Evolutionary conservation across 805 yeast species (phyloP), one percentile per base, ranked within the genome.

Genomic region (Kluyveromyces dobzhanskii): DNA sequence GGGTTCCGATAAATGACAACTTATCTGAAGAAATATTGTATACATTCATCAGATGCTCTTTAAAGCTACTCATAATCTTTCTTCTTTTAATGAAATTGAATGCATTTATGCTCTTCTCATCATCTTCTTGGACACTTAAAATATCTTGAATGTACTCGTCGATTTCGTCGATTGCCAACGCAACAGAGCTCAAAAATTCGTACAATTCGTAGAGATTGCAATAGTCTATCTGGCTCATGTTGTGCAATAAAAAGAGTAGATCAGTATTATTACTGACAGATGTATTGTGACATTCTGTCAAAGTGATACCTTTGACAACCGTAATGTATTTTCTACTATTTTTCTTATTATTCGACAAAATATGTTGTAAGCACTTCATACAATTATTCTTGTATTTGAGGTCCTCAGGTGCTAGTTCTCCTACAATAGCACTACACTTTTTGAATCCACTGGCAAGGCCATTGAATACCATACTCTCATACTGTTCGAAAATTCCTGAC

Each of bases 401-500:
- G 7, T 27, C 30, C 7, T 6, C 6, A 5, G 16, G 13, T 6
- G 7, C 12, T 11, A 14, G 16, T 6, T 11, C 11, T 11, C 11
- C 11, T 5, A 27, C 6, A 27, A 27, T 6, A 27, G n/a, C 13
- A n/a, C 16, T 5, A 6, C 16, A 84, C 17, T 66, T 43, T 38
- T 60, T 71, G 5, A 85, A 51, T 0, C 90, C 92, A 41, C 78
- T 83, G 2, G 68, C 56, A 46, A 84, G 77, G 37, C 77, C 69
- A 5, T 78, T 60, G 35, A 81, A 88, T 17, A 84, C 72, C 51
- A 86, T 66, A 2, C 85, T 73, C 53, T 83, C 90, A 51, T 83
- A 77, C 43, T 78, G 80, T 16, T 73, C 79, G 47, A 71, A 75
- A 3, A 85, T 49, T 7, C 69, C 74, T 16, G 54, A 52, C 47